phyloP scores from a whole-genome alignment of 2,329 filamentous ascomycete genomes.

The Corynespora cassiicola region DNA sequence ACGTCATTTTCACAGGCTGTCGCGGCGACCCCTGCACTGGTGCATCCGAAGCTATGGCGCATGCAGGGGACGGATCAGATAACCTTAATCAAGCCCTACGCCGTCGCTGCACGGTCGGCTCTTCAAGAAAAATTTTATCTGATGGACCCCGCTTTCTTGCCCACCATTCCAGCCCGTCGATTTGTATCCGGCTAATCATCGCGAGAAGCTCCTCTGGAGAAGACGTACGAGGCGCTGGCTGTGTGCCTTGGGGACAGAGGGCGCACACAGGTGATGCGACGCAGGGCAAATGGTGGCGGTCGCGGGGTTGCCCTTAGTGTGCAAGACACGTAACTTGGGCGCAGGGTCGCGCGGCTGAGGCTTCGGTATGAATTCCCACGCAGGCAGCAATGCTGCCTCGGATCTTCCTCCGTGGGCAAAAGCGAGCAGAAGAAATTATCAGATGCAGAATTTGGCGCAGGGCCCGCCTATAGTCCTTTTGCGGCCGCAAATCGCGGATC shows the following conservation, averaged over 20 bases:
- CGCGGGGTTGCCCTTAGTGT: conserved; percentile 9
- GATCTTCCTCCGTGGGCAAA: background rate
- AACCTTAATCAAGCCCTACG: conserved; percentile 30
- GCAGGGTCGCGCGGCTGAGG: conserved; percentile 11
- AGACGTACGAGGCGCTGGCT: background rate
- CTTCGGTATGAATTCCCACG: conserved; percentile 7
- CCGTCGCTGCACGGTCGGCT: conserved; percentile 12
- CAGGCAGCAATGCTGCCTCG: background rate
- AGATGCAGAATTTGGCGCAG: no score
- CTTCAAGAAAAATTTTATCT: conserved; percentile 19
- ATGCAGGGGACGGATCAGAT: conserved; percentile 42
- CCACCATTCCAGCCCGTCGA: background rate
- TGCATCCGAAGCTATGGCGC: background rate
- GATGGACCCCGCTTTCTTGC: conserved; percentile 13
- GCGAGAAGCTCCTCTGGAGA: no score
- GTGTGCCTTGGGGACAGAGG: background rate
- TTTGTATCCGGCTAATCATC: no score
- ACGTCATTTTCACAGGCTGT: conserved; percentile 7
- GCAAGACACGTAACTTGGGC: conserved; percentile 24
- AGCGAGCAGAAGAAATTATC: conserved; percentile 13
- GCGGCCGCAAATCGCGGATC: conserved; percentile 12
- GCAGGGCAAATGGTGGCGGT: conserved; percentile 1
- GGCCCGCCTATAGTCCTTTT: conserved; percentile 2
- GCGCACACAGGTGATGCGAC: conserved; percentile 12
- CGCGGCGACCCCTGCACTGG: background rate